phyloP scores from a whole-genome alignment of 495 filamentous ascomycete species.

The Thozetella sp. region DNA sequence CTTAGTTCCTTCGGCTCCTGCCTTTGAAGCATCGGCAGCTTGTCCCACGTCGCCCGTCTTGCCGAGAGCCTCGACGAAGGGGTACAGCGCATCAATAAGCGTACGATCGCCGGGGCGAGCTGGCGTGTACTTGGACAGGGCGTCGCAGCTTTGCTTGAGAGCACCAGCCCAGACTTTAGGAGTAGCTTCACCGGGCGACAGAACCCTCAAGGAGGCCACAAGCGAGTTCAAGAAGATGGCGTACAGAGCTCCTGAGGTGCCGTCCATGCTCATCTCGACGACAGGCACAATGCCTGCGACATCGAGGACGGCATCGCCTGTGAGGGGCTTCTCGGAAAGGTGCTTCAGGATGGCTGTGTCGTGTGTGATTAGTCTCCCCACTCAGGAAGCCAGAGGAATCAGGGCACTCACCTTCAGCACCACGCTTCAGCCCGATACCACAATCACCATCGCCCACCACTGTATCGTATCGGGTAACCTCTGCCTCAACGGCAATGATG shows the following conservation, averaged over 20 bases:
- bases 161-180: slow-evolving; percentile 75
- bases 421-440: slow-evolving; percentile 85
- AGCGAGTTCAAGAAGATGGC: slow-evolving; percentile 96
- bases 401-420: slow-evolving; percentile 71
- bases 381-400: neutral
- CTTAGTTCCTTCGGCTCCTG: slow-evolving; percentile 81
- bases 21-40: slow-evolving; percentile 74
- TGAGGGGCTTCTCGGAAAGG: slow-evolving; percentile 55
- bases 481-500: slow-evolving; percentile 76
- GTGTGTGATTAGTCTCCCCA: slow-evolving; percentile 8
- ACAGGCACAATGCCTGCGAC: slow-evolving; percentile 76
- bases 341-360: slow-evolving; percentile 66
- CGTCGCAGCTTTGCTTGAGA: slow-evolving; percentile 66
- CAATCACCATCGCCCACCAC: slow-evolving; percentile 97
- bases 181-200: slow-evolving; percentile 43
- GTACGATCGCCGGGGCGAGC: slow-evolving; percentile 89
- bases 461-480: slow-evolving; percentile 87
- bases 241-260: slow-evolving; percentile 92
- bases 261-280: slow-evolving; percentile 92
- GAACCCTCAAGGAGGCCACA: slow-evolving; percentile 68
- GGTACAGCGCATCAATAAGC: slow-evolving; percentile 84
- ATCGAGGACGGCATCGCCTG: slow-evolving; percentile 70
- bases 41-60: slow-evolving; percentile 62
- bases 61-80: slow-evolving; percentile 76
- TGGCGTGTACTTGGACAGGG: slow-evolving; percentile 83